A percentile compares a stretch with the other conserved stretches of the same genome.
These are phyloP conservation scores for Ogataea paradorogensis DNA, from an alignment of 805 yeast genomes.

Conservation along the genomic window DNA sequence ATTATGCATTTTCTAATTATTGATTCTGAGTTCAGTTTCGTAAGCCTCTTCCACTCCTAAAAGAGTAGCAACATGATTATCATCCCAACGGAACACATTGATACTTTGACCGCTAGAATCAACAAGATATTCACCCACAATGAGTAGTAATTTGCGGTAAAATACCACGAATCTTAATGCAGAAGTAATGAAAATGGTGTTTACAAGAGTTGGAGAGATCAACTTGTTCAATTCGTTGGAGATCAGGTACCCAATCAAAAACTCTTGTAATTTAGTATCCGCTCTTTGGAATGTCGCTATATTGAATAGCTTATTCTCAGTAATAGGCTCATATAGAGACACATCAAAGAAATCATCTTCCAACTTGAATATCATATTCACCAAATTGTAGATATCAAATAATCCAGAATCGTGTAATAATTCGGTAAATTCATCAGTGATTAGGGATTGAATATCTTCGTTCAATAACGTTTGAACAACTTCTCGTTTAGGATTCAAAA, in stretches of 20 bases:
- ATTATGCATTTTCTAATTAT: constrained; percentile 11
- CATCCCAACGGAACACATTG: constrained; percentile 50
- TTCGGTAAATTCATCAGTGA: constrained; percentile 42
- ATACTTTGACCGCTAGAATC: constrained; percentile 25
- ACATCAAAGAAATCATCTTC: constrained; percentile 58
- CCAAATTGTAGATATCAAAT: constrained; percentile 56
- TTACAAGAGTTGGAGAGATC: constrained; percentile 61
- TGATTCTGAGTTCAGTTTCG: constrained; percentile 16
- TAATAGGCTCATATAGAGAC: constrained; percentile 60
- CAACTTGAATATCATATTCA: constrained; percentile 70
- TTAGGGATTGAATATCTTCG: constrained; percentile 38
- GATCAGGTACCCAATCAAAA: constrained; percentile 58
- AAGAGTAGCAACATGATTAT: constrained; percentile 60
- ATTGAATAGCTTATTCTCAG: constrained; percentile 57
- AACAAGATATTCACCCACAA: constrained; percentile 38
- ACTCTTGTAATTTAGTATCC: constrained; percentile 44
- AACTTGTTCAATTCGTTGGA: constrained; percentile 56
- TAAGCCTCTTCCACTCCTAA: constrained; percentile 59
- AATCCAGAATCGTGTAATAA: constrained; percentile 53
- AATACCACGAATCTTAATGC: constrained; percentile 48
- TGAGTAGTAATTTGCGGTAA: constrained; percentile 38
- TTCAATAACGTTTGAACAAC: constrained; percentile 36
- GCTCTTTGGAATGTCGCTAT: constrained; percentile 42
- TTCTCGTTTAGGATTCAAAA: constrained; percentile 39
- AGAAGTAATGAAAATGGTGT: constrained; percentile 50